Conservation (phyloP, 331 rosid genomes). For the Pyracantha coccinea region DNA sequence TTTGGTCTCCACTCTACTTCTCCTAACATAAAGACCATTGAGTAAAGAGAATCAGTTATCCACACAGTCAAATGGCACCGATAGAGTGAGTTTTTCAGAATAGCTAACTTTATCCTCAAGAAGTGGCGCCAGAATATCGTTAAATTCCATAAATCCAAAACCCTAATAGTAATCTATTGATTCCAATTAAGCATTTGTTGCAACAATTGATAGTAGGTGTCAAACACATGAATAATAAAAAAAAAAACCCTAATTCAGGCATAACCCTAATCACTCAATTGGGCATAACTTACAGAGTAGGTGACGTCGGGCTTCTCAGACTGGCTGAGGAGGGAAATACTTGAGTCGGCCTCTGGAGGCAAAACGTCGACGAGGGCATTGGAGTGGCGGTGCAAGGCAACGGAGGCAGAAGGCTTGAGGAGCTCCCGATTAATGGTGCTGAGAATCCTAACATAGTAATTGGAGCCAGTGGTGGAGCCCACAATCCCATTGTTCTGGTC, state of each 20-base stretch:
- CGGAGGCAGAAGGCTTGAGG: slow-evolving; percentile 88
- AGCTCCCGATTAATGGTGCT: slow-evolving; percentile 93
- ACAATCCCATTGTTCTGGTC: slow-evolving; percentile 93
- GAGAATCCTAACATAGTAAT: slow-evolving; percentile 84
- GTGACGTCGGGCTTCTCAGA: slow-evolving; percentile 99
- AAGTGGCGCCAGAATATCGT: background rate
- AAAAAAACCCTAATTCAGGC: background rate
- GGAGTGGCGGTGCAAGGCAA: slow-evolving; percentile 93
- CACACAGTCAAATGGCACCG: background rate
- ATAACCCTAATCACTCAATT: background rate
- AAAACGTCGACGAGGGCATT: slow-evolving; percentile 93
- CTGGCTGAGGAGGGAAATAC: slow-evolving; percentile 93
- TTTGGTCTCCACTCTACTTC: background rate
- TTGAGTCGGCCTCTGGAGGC: slow-evolving; percentile 97
- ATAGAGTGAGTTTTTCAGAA: background rate
- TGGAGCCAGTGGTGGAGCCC: slow-evolving; percentile 98
- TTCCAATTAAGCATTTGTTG: background rate
- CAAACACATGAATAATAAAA: background rate
- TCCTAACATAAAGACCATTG: background rate
- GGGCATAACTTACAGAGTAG: slow-evolving; percentile 45
- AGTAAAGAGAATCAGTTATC: background rate
- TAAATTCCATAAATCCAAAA: background rate
- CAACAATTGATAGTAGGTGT: background rate
- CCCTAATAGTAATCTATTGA: background rate
- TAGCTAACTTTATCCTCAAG: background rate